Evolutionary conservation across 2,329 filamentous ascomycete genomes (phyloP), one percentile per base, ranked within the genome.

Genomic region (Teratosphaeria zuluensis): DNA sequence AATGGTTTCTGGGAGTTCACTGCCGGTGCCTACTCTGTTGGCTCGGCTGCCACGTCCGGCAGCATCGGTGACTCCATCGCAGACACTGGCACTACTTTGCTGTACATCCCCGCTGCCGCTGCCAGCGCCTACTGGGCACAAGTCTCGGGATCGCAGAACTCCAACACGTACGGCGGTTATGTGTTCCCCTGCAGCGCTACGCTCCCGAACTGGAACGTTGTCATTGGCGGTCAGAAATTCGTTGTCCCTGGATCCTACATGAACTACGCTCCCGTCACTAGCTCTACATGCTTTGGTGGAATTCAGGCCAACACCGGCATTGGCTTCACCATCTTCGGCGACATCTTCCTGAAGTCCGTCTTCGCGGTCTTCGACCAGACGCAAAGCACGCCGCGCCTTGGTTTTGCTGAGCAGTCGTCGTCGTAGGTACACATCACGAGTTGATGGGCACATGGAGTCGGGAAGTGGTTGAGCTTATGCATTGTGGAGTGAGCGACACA

Each of bases 341-440:
- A 92, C 61, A 65, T 73, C 58, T 73, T 91, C 76, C 80, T 94
- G 64, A 94, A 94, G 82, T 82, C 82, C 58, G 78, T 88, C 62
- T 91, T 88, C 69, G 84, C 87, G 32, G 83, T 90, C 54, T 90
- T 90, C 71, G 86, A 90, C 69, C 72, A 73, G 64, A 72, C 72
- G 31, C 63, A 66, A 59, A 65, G 65, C 48, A 67, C 69, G 2
- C 75, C 77, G 16, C 65, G 76, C 42, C 66, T 79, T 32, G 76
- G 77, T 5, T 77, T 78, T 59, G 77, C 76, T 8, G 69, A 72
- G 63, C 75, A 77, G 64, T 58, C 54, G 31, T 55, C 28, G n/a
- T 53, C 42, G 42, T 48, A 48, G 42, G 7, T 48, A 8, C 12
- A 21, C 51, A 53, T 53, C 28, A 53, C 19, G 4, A 21, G 14